A percentile compares a stretch with the other conserved stretches of the same genome.
phyloP scores from a whole-genome alignment of 2,329 filamentous ascomycete species.

The Colletotrichum nymphaeae region DNA sequence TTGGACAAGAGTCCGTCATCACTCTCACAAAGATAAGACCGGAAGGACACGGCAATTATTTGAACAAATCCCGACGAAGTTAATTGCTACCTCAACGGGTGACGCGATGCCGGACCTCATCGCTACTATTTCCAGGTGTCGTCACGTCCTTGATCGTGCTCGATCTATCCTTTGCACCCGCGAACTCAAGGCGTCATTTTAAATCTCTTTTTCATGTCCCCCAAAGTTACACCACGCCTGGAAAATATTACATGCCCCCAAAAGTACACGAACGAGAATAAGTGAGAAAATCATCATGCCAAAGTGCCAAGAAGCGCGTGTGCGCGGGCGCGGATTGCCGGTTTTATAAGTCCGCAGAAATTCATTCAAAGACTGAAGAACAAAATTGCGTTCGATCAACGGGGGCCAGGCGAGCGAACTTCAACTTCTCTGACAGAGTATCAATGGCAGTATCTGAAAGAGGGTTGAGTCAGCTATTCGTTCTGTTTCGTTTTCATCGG shows the following conservation, averaged over 20 bases:
- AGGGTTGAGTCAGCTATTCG: background rate
- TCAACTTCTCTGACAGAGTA: constrained; percentile 34
- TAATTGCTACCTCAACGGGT: constrained; percentile 32
- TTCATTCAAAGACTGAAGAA: constrained; percentile 14
- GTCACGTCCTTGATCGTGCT: constrained; percentile 37
- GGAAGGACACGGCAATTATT: background rate
- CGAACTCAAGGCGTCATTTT: constrained; percentile 34
- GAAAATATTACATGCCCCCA: background rate
- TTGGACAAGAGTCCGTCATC: background rate
- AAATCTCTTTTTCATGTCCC: background rate
- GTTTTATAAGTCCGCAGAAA: constrained; percentile 12
- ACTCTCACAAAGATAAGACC: background rate
- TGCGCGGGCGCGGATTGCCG: constrained; percentile 9
- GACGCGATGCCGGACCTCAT: constrained; percentile 34
- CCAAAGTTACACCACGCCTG: constrained; percentile 15
- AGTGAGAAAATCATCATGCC: constrained; percentile 2
- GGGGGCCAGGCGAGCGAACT: constrained; percentile 34
- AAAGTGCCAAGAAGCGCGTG: constrained; percentile 12
- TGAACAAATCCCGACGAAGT: constrained; percentile 21
- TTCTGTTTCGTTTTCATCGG: background rate
- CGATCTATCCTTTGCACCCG: constrained; percentile 35
- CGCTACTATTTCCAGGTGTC: constrained; percentile 35
- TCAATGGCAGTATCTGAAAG: constrained; percentile 27
- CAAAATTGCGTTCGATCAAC: constrained; percentile 27
- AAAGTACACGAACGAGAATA: constrained; percentile 15